These are phyloP conservation scores for Populus hybrid DNA, from an alignment of 441 rosid species.

Conservation along the genomic window DNA sequence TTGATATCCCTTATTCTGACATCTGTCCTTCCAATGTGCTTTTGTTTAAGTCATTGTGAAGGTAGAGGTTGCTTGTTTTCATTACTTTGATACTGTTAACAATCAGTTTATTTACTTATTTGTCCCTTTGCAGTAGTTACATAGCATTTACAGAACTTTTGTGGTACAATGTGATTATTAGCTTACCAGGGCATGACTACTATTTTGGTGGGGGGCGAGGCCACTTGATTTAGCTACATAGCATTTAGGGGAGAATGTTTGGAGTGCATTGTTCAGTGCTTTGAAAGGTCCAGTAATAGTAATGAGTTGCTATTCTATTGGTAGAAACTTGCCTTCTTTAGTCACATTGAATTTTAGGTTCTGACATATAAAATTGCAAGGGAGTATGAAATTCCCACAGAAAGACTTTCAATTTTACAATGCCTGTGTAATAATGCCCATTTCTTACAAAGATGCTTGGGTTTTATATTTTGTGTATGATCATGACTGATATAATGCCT, in stretches of 20 bases:
- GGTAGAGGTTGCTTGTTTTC: constrained; percentile 1
- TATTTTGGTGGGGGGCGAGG: not conserved
- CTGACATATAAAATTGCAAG: not conserved
- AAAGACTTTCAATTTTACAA: not conserved
- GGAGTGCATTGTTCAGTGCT: not conserved
- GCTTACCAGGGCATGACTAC: not conserved
- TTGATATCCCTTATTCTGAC: not conserved
- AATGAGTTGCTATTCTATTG: not conserved
- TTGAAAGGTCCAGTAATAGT: not conserved
- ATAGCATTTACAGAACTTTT: not conserved
- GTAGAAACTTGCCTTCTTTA: not conserved
- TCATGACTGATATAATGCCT: not conserved
- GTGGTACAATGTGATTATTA: not conserved
- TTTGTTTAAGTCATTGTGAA: constrained; percentile 1
- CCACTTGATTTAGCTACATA: not conserved
- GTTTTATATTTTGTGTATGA: not conserved
- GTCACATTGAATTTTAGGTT: constrained; percentile 6
- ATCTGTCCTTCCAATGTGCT: not conserved
- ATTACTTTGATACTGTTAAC: not conserved
- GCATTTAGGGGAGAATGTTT: not conserved
- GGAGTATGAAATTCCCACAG: not conserved
- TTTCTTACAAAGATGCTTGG: not conserved
- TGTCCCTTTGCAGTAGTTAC: not conserved
- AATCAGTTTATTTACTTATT: not conserved
- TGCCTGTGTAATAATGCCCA: not conserved